Percentiles rank a stretch among this genome's conserved stretches.
Evolutionary conservation across 768 basidiomycete genomes (phyloP).

Genomic region (Amanita molliuscula): DNA sequence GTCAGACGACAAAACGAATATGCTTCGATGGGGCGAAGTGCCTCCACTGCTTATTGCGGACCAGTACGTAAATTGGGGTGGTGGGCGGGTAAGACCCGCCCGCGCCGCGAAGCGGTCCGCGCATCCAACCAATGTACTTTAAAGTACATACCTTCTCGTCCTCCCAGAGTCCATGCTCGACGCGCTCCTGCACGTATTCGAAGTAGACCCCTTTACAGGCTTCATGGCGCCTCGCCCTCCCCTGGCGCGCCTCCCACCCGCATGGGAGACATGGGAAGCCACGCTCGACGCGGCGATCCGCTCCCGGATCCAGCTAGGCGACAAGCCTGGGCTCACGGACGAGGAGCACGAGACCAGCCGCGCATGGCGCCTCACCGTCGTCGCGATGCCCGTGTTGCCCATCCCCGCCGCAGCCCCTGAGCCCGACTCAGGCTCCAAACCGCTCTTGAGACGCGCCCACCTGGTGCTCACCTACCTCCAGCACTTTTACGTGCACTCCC

Average conservation of each 20-base stretch:
- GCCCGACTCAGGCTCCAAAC: conserved; percentile 28
- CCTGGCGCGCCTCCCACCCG: conserved; percentile 42
- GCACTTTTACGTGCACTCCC: conserved; percentile 74
- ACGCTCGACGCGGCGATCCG: conserved; percentile 39
- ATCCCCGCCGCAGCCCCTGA: conserved; percentile 25
- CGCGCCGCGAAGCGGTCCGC: not conserved
- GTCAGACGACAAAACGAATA: no score
- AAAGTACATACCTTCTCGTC: not conserved
- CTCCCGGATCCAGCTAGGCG: conserved; percentile 46
- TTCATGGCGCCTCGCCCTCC: conserved; percentile 85
- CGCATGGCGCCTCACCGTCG: not conserved
- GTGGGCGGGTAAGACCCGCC: not conserved
- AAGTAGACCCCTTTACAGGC: conserved; percentile 84
- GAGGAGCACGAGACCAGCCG: not conserved
- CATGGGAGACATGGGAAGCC: conserved; percentile 70
- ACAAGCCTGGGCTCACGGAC: conserved; percentile 26
- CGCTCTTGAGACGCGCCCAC: conserved; percentile 64
- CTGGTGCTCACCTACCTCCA: conserved; percentile 66
- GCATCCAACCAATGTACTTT: not conserved
- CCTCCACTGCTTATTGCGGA: no score
- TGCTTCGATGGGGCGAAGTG: no score
- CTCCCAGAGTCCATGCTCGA: not conserved
- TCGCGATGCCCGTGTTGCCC: conserved; percentile 44
- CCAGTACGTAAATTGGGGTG: no score
- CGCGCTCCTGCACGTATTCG: conserved; percentile 42